Conservation (phyloP, 371 early-diverging fungal genomes). For the Fennellomyces sp. region DNA sequence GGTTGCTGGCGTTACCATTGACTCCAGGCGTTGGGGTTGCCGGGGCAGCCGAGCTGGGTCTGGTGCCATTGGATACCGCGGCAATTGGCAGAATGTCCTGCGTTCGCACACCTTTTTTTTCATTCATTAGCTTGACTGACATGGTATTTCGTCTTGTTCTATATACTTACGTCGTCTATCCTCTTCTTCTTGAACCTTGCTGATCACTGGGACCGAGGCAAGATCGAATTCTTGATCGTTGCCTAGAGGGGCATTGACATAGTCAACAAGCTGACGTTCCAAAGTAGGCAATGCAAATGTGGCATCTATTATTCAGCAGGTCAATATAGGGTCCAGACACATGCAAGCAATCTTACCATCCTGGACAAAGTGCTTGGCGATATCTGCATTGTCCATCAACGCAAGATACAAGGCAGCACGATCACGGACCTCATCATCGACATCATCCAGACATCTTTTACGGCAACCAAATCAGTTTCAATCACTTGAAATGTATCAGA, state of each 20-base stretch:
- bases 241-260: constrained; percentile 69
- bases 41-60: background rate
- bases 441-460: constrained; percentile 95
- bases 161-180: constrained; percentile 49
- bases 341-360: constrained; percentile 45
- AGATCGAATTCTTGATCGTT: constrained; percentile 78
- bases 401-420: constrained; percentile 90
- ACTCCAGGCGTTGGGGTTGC: constrained; percentile 8
- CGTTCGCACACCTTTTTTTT: background rate
- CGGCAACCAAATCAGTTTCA: background rate
- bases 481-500: background rate
- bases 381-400: constrained; percentile 67
- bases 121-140: background rate
- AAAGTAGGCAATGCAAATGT: constrained; percentile 88
- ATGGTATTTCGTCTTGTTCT: background rate
- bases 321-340: background rate
- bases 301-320: constrained; percentile 54
- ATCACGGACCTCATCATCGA: constrained; percentile 98
- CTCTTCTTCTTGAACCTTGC: constrained; percentile 79
- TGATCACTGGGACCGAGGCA: constrained; percentile 75
- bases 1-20: constrained; percentile 30
- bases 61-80: background rate
- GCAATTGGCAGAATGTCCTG: constrained; percentile 2
- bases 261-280: constrained; percentile 85
- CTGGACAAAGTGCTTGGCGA: constrained; percentile 64